Conservation (phyloP, 371 early-diverging fungal species). For the Gilbertella persicaria region DNA sequence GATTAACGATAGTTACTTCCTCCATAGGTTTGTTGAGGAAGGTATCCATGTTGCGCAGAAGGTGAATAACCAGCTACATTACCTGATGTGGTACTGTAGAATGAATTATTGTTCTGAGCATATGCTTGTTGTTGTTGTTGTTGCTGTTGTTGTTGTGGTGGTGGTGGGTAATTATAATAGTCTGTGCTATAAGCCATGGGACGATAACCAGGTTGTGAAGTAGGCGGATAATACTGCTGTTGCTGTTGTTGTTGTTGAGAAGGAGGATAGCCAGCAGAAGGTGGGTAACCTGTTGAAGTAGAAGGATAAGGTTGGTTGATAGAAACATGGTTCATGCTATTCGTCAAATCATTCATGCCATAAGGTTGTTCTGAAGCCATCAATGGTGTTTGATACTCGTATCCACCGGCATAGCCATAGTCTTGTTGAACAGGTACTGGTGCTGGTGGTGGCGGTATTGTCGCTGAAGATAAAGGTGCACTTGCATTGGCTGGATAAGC, state of each 20-base stretch:
- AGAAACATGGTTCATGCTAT: conserved; percentile 18
- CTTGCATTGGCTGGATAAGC: background rate
- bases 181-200: background rate
- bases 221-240: too few species aligned
- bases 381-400: background rate
- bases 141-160: background rate
- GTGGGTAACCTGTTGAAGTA: background rate
- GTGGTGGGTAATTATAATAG: background rate
- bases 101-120: conserved; percentile 8
- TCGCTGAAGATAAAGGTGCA: background rate
- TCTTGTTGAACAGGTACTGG: background rate
- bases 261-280: background rate
- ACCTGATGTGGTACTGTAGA: conserved; percentile 6
- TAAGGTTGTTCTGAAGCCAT: conserved; percentile 3
- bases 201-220: too few species aligned
- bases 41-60: conserved; percentile 20
- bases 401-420: conserved; percentile 3
- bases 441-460: background rate
- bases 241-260: background rate
- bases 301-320: conserved; percentile 9
- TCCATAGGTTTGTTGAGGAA: conserved; percentile 16
- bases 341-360: conserved; percentile 18
- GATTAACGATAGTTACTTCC: conserved; percentile 7
- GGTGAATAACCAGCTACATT: conserved; percentile 18
- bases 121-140: background rate